Conservation (phyloP, 495 filamentous ascomycete species). For the Poronia punctata region DNA sequence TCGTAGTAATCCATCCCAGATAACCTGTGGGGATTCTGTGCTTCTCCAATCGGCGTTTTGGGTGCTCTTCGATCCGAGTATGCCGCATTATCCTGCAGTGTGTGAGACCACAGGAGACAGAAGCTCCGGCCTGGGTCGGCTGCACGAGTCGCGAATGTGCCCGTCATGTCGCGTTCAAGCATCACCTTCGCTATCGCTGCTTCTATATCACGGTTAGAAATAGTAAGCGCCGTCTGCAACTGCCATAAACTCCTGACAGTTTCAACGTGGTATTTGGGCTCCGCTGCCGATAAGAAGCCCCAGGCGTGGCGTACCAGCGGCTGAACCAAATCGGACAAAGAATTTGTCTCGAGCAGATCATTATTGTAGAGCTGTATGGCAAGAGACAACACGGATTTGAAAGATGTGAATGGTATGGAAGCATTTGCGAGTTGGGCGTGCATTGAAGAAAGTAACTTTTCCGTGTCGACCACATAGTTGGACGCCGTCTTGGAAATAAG, state of each 20-base stretch:
- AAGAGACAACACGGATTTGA: conserved; percentile 56
- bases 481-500: conserved; percentile 51
- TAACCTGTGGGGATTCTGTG: conserved; percentile 38
- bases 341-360: conserved; percentile 45
- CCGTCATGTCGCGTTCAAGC: conserved; percentile 45
- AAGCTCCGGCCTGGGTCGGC: conserved; percentile 59
- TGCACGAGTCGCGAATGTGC: conserved; percentile 43
- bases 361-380: conserved; percentile 56
- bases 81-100: conserved; percentile 52
- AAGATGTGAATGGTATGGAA: conserved; percentile 38
- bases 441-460: conserved; percentile 50
- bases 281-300: conserved; percentile 68
- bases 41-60: conserved; percentile 45
- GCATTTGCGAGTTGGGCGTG: conserved; percentile 33
- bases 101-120: conserved; percentile 72
- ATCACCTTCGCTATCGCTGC: conserved; percentile 72
- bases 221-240: conserved; percentile 57
- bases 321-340: conserved; percentile 59
- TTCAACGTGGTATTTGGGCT: conserved; percentile 90
- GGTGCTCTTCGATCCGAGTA: conserved; percentile 38
- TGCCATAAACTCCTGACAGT: conserved; percentile 80
- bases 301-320: conserved; percentile 65
- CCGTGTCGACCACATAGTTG: conserved; percentile 45
- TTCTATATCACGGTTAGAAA: conserved; percentile 56
- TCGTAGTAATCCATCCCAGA: conserved; percentile 49